These are phyloP conservation scores for Syzygium jambos DNA, from an alignment of 345 rosid genomes.

Conservation along the genomic window DNA sequence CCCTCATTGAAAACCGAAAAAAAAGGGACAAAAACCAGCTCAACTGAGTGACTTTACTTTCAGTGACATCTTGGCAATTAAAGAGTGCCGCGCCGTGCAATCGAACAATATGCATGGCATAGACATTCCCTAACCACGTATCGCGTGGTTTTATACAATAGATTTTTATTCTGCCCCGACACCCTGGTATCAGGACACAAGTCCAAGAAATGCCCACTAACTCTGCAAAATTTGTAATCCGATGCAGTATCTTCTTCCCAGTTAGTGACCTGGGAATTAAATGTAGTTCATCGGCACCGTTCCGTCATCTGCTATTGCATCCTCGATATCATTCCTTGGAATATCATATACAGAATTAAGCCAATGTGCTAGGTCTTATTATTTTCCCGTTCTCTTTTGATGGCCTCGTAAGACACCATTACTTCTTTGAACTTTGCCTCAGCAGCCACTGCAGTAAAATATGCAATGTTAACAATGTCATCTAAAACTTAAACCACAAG, in stretches of 20 bases:
- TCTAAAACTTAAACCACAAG: not conserved
- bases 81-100: not conserved
- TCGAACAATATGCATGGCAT: not conserved
- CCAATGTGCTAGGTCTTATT: not conserved
- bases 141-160: not conserved
- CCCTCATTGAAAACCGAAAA: not conserved
- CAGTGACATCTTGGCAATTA: not conserved
- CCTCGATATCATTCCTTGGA: not conserved
- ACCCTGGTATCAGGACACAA: not conserved
- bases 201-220: not conserved
- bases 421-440: constrained; percentile 95
- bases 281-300: not conserved
- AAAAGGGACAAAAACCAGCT: not conserved
- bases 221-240: not conserved
- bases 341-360: not conserved
- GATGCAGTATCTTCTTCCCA: not conserved
- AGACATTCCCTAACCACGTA: not conserved
- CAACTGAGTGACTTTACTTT: not conserved
- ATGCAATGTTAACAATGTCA: not conserved
- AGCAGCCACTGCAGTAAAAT: constrained; percentile 54
- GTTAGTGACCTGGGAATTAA: not conserved
- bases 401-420: constrained; percentile 80
- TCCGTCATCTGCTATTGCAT: not conserved
- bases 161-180: not conserved
- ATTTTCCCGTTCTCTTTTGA: constrained; percentile 62